These are phyloP conservation scores for Cutaneotrichosporon cyanovorans DNA, from an alignment of 1,284 basidiomycete genomes.

Conservation along the genomic window DNA sequence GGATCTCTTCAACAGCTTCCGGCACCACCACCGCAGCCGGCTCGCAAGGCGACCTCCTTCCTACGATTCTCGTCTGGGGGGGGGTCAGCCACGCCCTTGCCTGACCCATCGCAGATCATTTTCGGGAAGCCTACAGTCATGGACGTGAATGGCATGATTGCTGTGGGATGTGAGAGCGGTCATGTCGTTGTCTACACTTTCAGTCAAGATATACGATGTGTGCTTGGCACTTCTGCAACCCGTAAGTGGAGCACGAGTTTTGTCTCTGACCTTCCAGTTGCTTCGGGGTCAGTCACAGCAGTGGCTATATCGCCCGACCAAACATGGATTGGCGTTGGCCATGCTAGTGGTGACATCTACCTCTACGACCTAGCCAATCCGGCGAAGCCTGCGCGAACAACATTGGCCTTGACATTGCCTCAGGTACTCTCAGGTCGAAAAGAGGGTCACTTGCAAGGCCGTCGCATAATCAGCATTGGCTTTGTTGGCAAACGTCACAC, in stretches of 20 bases:
- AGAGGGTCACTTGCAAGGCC: slow-evolving; percentile 85
- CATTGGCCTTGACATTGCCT: slow-evolving; percentile 30
- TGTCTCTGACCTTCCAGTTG: slow-evolving; percentile 7
- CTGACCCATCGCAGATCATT: not conserved
- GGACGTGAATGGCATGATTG: slow-evolving; percentile 79
- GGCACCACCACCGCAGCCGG: not conserved
- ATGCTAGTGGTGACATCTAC: slow-evolving; percentile 75
- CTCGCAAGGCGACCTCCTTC: slow-evolving; percentile 52
- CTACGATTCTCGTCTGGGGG: slow-evolving; percentile 45
- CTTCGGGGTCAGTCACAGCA: slow-evolving; percentile 75
- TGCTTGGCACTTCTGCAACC: slow-evolving; percentile 62
- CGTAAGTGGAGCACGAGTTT: slow-evolving; percentile 51
- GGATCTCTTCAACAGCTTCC: slow-evolving; percentile 2
- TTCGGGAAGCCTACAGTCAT: slow-evolving; percentile 67
- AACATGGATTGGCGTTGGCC: slow-evolving; percentile 84
- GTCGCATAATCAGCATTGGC: slow-evolving; percentile 73
- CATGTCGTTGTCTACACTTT: slow-evolving; percentile 81
- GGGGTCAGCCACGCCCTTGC: not conserved
- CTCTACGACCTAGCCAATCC: slow-evolving; percentile 76
- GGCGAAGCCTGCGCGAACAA: slow-evolving; percentile 42
- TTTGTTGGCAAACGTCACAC: slow-evolving; percentile 94
- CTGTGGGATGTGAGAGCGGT: slow-evolving; percentile 76
- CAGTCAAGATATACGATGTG: slow-evolving; percentile 69
- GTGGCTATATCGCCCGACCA: slow-evolving; percentile 88
- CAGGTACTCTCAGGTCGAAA: slow-evolving; percentile 68